phyloP scores from a whole-genome alignment of 2,329 filamentous ascomycete species.

The Pseudogymnoascus sp. region DNA sequence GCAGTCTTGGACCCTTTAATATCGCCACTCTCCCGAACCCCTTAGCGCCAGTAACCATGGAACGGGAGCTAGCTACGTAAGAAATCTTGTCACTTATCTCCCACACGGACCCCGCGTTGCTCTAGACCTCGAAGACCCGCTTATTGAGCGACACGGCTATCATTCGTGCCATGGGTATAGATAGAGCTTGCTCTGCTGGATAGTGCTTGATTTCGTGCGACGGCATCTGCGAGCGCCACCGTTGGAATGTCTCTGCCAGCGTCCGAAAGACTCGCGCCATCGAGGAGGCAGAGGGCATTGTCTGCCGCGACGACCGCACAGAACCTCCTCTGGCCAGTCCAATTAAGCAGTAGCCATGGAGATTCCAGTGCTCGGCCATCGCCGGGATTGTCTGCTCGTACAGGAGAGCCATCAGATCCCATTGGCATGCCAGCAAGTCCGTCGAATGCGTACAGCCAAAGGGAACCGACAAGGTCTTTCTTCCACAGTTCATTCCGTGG shows the following conservation, averaged over 20 bases:
- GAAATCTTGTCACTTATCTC: slow-evolving; percentile 11
- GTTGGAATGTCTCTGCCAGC: slow-evolving; percentile 14
- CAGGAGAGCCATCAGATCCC: not conserved
- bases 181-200: not conserved
- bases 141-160: not conserved
- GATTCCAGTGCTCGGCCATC: slow-evolving; percentile 5
- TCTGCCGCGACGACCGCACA: not conserved
- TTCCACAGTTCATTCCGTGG: slow-evolving; percentile 60
- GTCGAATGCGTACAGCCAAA: slow-evolving; percentile 35
- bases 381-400: not conserved
- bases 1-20: not conserved
- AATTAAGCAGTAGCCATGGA: not conserved
- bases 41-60: not conserved
- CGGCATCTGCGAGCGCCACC: slow-evolving; percentile 7
- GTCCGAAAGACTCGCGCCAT: slow-evolving; percentile 3
- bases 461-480: slow-evolving; percentile 66
- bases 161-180: not conserved
- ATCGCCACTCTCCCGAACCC: not conserved
- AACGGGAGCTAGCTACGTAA: slow-evolving; percentile 9
- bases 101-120: not conserved
- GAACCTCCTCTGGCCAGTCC: not conserved
- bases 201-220: not conserved
- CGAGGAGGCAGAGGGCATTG: not conserved
- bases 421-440: not conserved
- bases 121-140: slow-evolving; percentile 7